A percentile compares a stretch with the other conserved stretches of the same genome.
These are phyloP conservation scores for Fusarium siculi DNA, from an alignment of 2,329 filamentous ascomycete genomes.

Conservation along the genomic window DNA sequence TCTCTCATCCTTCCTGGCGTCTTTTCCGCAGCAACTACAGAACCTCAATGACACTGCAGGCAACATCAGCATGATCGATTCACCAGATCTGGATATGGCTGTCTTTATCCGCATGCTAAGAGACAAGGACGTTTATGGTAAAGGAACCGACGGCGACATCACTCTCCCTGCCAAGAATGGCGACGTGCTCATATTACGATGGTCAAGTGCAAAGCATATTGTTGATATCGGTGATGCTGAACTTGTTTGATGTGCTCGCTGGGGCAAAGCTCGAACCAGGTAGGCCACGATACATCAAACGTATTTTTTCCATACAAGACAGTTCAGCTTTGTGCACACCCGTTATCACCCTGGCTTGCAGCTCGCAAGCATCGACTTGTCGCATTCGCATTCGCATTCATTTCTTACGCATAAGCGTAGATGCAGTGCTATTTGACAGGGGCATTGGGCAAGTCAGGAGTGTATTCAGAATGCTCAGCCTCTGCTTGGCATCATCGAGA, in stretches of 20 bases:
- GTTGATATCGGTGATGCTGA: constrained; percentile 67
- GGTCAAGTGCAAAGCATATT: constrained; percentile 76
- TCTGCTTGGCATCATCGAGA: background rate
- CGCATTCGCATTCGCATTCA: background rate
- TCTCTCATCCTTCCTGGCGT: constrained; percentile 81
- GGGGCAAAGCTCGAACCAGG: background rate
- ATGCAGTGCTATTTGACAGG: background rate
- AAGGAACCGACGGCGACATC: constrained; percentile 72
- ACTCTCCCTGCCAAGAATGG: constrained; percentile 67
- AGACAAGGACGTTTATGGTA: constrained; percentile 67
- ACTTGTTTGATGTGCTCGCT: constrained; percentile 59
- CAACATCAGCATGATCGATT: constrained; percentile 91
- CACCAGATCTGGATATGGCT: constrained; percentile 82
- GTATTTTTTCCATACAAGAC: background rate
- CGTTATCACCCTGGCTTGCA: background rate
- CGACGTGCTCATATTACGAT: constrained; percentile 75
- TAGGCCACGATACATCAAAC: background rate
- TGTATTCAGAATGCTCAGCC: background rate
- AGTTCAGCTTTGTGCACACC: background rate
- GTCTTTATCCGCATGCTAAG: constrained; percentile 83
- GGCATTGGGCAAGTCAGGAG: background rate
- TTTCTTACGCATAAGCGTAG: background rate
- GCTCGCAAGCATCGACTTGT: background rate
- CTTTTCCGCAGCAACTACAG: constrained; percentile 82
- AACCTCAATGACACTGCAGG: constrained; percentile 91